A percentile compares a stretch with the other conserved stretches of the same genome.
These are phyloP conservation scores for Suillus clintonianus DNA, from an alignment of 768 basidiomycete species.

Conservation along the genomic window DNA sequence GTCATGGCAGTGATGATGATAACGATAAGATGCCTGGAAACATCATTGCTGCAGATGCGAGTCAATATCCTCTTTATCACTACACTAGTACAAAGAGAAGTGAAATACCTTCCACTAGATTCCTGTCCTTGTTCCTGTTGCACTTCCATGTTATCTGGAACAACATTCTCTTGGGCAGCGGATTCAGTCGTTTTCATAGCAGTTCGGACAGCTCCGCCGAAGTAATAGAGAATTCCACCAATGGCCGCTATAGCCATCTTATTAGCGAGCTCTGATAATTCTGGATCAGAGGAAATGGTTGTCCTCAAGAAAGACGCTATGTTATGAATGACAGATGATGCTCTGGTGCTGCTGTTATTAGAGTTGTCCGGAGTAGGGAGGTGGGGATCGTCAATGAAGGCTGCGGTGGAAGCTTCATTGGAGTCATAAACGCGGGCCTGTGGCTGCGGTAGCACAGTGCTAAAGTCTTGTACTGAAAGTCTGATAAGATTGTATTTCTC, in stretches of 20 bases:
- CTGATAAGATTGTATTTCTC: slow-evolving; percentile 42
- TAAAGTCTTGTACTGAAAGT: slow-evolving; percentile 67
- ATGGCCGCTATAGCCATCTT: no score
- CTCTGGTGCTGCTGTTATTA: slow-evolving; percentile 19
- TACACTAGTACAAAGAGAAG: neutral
- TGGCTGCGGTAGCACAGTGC: slow-evolving; percentile 47
- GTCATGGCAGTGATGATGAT: no score
- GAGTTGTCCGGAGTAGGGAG: slow-evolving; percentile 46
- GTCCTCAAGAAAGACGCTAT: slow-evolving; percentile 60
- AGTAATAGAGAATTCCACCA: slow-evolving; percentile 54
- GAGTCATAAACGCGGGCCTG: slow-evolving; percentile 61
- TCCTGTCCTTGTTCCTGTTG: slow-evolving; percentile 22
- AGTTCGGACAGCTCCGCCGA: slow-evolving; percentile 40
- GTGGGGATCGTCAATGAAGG: slow-evolving; percentile 45
- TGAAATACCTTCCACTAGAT: slow-evolving; percentile 27
- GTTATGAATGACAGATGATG: slow-evolving; percentile 61
- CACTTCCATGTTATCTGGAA: slow-evolving; percentile 35
- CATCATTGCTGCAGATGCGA: slow-evolving; percentile 6
- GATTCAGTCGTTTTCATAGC: slow-evolving; percentile 9
- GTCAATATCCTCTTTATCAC: slow-evolving; percentile 8
- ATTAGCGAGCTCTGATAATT: slow-evolving; percentile 70
- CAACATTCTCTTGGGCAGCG: neutral
- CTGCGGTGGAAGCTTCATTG: slow-evolving; percentile 17
- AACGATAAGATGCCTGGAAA: slow-evolving; percentile 26
- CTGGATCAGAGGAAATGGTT: slow-evolving; percentile 66